Percentiles rank a stretch among this genome's conserved stretches.
These are phyloP conservation scores for Zygoascus flipseniorum DNA, from an alignment of 805 yeast species.

Conservation along the genomic window DNA sequence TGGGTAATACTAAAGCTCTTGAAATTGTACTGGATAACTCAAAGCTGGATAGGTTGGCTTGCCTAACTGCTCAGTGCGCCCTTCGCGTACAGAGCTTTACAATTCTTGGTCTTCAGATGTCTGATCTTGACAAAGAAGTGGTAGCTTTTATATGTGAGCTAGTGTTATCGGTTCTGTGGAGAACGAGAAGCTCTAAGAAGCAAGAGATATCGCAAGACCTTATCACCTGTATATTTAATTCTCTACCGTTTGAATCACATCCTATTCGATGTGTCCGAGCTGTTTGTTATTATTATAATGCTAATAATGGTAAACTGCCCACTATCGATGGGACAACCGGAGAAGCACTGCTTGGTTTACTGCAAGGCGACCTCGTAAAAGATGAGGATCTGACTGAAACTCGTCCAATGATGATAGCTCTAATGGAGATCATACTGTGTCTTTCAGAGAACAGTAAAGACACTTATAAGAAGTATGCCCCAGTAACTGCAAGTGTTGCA, in stretches of 20 bases:
- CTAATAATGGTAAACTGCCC: neutral
- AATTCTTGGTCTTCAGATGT: neutral
- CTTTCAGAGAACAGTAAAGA: neutral
- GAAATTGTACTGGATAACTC: neutral
- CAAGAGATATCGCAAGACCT: neutral
- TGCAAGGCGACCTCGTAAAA: neutral
- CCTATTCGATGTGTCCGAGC: neutral
- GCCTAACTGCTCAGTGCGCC: neutral
- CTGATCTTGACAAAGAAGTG: neutral
- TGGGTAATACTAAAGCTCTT: neutral
- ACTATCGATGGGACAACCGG: neutral
- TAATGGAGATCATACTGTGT: neutral
- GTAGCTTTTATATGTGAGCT: neutral
- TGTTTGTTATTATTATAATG: neutral
- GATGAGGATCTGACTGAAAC: neutral
- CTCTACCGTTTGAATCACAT: neutral
- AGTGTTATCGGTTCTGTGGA: neutral
- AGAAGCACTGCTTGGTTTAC: neutral
- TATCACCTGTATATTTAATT: neutral
- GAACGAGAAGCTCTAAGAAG: neutral
- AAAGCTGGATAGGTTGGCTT: neutral
- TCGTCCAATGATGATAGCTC: neutral
- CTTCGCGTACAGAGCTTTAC: neutral
- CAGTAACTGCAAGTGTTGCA: neutral
- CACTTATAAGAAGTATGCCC: neutral